These are phyloP conservation scores for Brettanomyces custersianus DNA, from an alignment of 805 yeast genomes.

Conservation along the genomic window DNA sequence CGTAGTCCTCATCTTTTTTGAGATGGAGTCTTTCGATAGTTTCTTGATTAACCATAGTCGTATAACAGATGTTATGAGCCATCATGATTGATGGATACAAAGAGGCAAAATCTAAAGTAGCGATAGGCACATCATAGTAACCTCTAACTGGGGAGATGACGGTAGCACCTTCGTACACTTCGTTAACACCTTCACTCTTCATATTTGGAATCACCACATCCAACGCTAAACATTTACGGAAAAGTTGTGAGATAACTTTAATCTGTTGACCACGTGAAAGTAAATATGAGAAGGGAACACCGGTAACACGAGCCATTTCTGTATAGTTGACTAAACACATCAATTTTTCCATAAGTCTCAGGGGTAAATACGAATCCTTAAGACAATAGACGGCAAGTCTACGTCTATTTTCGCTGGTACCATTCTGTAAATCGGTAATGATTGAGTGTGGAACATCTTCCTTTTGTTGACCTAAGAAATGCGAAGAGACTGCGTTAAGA, in stretches of 20 bases:
- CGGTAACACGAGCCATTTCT: constrained; percentile 99
- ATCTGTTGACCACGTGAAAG: constrained; percentile 94
- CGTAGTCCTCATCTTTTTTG: constrained; percentile 68
- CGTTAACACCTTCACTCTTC: constrained; percentile 70
- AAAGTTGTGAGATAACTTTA: constrained; percentile 91
- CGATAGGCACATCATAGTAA: constrained; percentile 93
- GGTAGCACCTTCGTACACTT: constrained; percentile 98
- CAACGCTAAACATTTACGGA: constrained; percentile 82
- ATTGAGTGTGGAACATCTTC: constrained; percentile 98
- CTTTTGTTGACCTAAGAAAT: constrained; percentile 88
- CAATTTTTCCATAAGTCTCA: constrained; percentile 79
- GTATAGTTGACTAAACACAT: constrained; percentile 97
- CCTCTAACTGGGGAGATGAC: constrained; percentile 96
- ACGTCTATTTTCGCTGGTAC: constrained; percentile 85
- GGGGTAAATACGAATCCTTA: constrained; percentile 90
- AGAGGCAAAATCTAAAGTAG: constrained; percentile 95
- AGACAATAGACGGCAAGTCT: constrained; percentile 94
- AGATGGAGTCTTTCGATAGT: constrained; percentile 59
- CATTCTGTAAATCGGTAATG: constrained; percentile 89
- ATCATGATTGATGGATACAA: constrained; percentile 97
- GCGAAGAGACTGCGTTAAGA: constrained; percentile 88
- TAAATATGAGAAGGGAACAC: constrained; percentile 90
- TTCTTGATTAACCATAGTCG: constrained; percentile 67
- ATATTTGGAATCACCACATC: constrained; percentile 88
- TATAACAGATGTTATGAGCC: constrained; percentile 97